Base-by-base conservation (phyloP, 1,139 yeast genomes). In the Geotrichum siamense region DNA sequence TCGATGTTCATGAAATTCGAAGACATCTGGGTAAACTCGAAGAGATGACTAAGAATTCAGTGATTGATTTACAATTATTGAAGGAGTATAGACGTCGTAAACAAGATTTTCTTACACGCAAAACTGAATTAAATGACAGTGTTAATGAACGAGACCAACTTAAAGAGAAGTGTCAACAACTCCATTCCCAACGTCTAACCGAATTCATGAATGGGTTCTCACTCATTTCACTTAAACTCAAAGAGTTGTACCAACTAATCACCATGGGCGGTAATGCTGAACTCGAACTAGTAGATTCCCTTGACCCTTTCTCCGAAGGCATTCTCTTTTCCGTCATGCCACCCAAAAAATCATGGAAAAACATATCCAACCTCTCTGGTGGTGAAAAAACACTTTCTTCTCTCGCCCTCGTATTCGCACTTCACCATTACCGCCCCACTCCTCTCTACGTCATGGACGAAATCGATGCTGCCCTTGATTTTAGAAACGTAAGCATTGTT, bases 181-280 rank as follows among this genome's bases (percentile, higher is more conserved):
- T 87, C 53, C 82, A 82, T 58, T 74, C 80, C 45, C 78, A 74
- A 50, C 72, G 98, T 44, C 70, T 83, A 44, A 87, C 81, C 51
- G 96, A 93, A 62, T 93, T 93, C 58, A 86, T 87, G 94, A 78
- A 76, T 51, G 98, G 99, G 0, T 91, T 93, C 67, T 78, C 80
- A 53, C 72, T 78, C 25, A 93, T 93, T 29, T 87, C 97, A 1
- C 71, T 80, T 63, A 84, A 95, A 5, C 73, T 93, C 51, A 91
- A 91, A 62, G 96, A 86, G 57, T 89, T 93, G 97, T 93, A 93
- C 59, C 94, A 89, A 58, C 85, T 91, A 94, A 91, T 93, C 49
- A 93, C 98, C 0, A 87, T 91, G 94, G 98, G 98, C 13, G 99
- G 99, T 32, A 93, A 89, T 68, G 99, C 99, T 0, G 98, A 93